Percentiles rank a stretch among this genome's conserved stretches.
Evolutionary conservation across 176 grass and related monocot genomes (phyloP).

Genomic region (Metroxylon sagu): DNA sequence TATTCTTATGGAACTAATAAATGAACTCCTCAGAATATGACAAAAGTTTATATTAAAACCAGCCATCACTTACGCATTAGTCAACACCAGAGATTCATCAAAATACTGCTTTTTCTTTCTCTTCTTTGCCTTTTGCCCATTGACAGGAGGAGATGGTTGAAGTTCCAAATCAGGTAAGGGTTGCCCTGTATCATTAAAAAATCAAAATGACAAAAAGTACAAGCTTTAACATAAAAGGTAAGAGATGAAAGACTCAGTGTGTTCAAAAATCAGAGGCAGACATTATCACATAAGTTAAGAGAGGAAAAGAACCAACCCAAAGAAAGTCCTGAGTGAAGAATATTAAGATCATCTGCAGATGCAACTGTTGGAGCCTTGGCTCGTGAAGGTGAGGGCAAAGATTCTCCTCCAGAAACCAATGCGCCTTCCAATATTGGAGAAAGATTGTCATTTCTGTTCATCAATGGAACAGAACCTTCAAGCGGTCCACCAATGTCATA

Average conservation of each 20-base stretch:
- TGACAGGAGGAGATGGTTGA: constrained; percentile 50
- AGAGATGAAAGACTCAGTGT: too few relatives aligned
- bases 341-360: constrained; percentile 10
- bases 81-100: constrained; percentile 39
- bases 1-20: too few relatives aligned
- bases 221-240: too few relatives aligned
- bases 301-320: constrained; percentile 25
- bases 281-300: neutral
- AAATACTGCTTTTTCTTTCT: constrained; percentile 33
- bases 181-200: constrained; percentile 14
- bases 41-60: neutral
- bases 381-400: constrained; percentile 20
- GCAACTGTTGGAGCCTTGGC: neutral
- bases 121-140: constrained; percentile 24
- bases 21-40: too few relatives aligned
- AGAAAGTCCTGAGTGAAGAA: constrained; percentile 2
- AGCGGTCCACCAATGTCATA: constrained; percentile 19
- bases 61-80: constrained; percentile 54
- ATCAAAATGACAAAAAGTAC: constrained; percentile 1
- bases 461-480: constrained; percentile 23
- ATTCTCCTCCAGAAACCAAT: constrained; percentile 23
- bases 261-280: too few relatives aligned
- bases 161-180: constrained; percentile 11
- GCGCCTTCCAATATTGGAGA: constrained; percentile 13
- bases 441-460: constrained; percentile 24